A percentile compares a stretch with the other conserved stretches of the same genome.
Conservation (phyloP, 192 early-diverging fungal genomes). For the Coemansia asiatica region DNA sequence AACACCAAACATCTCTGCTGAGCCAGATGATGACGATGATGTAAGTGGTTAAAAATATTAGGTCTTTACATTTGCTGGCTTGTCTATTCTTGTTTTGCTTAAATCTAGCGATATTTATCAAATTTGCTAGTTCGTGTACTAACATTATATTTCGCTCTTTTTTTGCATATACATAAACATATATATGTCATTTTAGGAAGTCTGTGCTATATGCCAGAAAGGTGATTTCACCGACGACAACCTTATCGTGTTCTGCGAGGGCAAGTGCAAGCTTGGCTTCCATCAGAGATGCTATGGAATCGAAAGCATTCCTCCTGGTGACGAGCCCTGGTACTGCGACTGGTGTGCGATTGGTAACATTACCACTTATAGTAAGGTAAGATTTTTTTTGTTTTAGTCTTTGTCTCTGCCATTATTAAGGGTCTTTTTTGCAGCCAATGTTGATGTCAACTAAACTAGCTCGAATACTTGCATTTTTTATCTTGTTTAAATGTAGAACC, state of each 20-base stretch:
- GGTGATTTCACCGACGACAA: constrained; percentile 39
- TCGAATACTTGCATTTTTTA: constrained; percentile 1
- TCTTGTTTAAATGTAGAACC: constrained; percentile 21
- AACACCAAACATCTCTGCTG: neutral
- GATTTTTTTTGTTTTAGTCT: neutral
- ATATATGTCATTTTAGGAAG: constrained; percentile 22
- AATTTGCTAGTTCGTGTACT: neutral
- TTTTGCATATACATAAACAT: neutral
- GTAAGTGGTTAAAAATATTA: neutral
- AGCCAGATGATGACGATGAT: neutral
- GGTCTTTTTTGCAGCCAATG: too few relatives aligned
- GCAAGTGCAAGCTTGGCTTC: constrained; percentile 37
- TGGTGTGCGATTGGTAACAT: constrained; percentile 24
- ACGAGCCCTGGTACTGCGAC: constrained; percentile 54
- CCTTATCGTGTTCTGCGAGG: constrained; percentile 50
- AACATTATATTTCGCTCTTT: neutral
- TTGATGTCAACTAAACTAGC: too few relatives aligned
- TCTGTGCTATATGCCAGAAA: constrained; percentile 38
- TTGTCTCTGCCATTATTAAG: neutral
- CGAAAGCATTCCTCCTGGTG: constrained; percentile 36
- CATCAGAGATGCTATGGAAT: constrained; percentile 52
- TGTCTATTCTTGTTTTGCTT: neutral
- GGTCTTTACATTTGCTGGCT: neutral
- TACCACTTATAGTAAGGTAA: constrained; percentile 28
- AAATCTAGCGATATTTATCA: neutral